phyloP scores from a whole-genome alignment of 2,329 filamentous ascomycete species.

The Phaeosphaeria sp. region DNA sequence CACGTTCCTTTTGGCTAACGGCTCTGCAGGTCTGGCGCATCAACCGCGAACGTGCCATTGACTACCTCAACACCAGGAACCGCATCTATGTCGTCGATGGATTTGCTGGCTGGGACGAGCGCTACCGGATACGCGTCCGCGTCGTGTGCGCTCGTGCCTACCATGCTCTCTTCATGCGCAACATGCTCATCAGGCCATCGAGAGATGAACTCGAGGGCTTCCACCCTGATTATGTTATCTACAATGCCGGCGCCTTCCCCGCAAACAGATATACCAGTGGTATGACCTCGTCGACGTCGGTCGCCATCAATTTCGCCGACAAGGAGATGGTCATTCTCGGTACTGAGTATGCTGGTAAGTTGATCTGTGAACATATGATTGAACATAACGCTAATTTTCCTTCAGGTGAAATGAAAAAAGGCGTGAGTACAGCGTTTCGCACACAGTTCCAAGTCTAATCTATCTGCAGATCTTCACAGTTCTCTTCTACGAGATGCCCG shows the following conservation, averaged over 20 bases:
- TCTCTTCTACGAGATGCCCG: constrained; percentile 99
- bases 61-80: constrained; percentile 98
- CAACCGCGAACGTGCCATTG: constrained; percentile 97
- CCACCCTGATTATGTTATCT: constrained; percentile 99
- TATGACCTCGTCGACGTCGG: constrained; percentile 98
- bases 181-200: constrained; percentile 97
- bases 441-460: too few relatives aligned
- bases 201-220: constrained; percentile 94
- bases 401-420: constrained; percentile 98
- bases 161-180: constrained; percentile 99
- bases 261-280: constrained; percentile 97
- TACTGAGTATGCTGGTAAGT: constrained; percentile 98
- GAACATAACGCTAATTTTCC: too few relatives aligned
- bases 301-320: constrained; percentile 98
- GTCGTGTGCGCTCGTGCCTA: constrained; percentile 99
- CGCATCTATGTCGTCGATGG: constrained; percentile 99
- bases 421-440: constrained; percentile 45
- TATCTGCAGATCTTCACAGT: constrained; percentile 93
- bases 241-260: constrained; percentile 98
- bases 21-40: constrained; percentile 89
- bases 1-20: constrained; percentile 11
- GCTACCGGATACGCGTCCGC: constrained; percentile 96
- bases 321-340: constrained; percentile 99
- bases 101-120: constrained; percentile 97
- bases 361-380: too few relatives aligned